Base-by-base conservation (phyloP, 495 filamentous ascomycete genomes). In the Tuber melanosporum region DNA sequence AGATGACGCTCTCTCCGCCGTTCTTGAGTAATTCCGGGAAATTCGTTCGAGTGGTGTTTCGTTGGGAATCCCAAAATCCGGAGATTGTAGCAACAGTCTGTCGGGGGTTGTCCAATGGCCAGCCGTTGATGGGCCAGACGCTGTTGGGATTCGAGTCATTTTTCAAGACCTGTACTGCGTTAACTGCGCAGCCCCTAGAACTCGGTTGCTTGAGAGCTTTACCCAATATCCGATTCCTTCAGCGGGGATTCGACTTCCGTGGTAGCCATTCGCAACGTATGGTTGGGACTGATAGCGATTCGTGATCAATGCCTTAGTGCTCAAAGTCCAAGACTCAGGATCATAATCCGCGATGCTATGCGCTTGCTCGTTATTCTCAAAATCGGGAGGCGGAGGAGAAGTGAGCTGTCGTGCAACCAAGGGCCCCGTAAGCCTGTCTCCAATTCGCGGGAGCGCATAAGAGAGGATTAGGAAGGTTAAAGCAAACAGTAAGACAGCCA, bases 11-110 rank as follows among this genome's bases (percentile, higher is more conserved):
- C 81, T 94, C 92, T 42, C 87, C 87, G 22, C 92, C 92, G 82
- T 92, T 91, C 78, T 92, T 88, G 74, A 88, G 86, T 44, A 93
- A 84, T 91, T 92, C 93, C 7, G 86, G 86, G 79, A 91, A 93
- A 81, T 94, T 94, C 12, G 89, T 90, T 5, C 88, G 87, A 52
- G 90, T 91, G 0, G 88, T 90, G 47, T 85, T 88, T 1, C 86
- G 86, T 83, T 94, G 91, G 14, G 85, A 83, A 77, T 93, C 88
- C 76, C 87, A 94, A 83, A 94, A 94, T 0, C 92, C 92, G 57
- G 89, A 87, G 74, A 94, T 88, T 0, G 91, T 93, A 6, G 91
- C 89, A 82, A 94, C 93, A 2, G 90, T 88, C 81, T 92, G 90
- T 20, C 92, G 86, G 12, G 86, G 82, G 70, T 90, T 86, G 84